Evolutionary conservation across 2,329 filamentous ascomycete species (phyloP).

Genomic region (Nothophaeocryptopus gaeumannii): DNA sequence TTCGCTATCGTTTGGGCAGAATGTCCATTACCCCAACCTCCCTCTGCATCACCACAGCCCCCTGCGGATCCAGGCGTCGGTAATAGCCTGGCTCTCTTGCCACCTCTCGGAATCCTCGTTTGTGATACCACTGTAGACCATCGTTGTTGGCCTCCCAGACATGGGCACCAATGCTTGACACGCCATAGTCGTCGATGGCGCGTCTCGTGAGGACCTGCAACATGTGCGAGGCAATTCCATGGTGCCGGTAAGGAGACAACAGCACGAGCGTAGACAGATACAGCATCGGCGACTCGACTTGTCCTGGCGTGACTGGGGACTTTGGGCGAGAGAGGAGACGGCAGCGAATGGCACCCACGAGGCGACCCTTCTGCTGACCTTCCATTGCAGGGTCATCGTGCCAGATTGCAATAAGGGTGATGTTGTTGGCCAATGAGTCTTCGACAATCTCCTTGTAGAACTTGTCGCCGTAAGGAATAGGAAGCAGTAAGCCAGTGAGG

Average conservation of each 20-base stretch:
- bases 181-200: slow-evolving; percentile 49
- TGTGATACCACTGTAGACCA: slow-evolving; percentile 59
- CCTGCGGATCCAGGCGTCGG: slow-evolving; percentile 54
- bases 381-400: slow-evolving; percentile 42
- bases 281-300: slow-evolving; percentile 38
- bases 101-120: slow-evolving; percentile 55
- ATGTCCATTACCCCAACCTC: slow-evolving; percentile 36
- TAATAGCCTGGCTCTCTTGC: slow-evolving; percentile 58
- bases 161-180: slow-evolving; percentile 57
- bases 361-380: slow-evolving; percentile 31
- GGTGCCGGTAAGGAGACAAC: slow-evolving; percentile 57
- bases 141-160: slow-evolving; percentile 63
- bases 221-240: slow-evolving; percentile 57
- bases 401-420: slow-evolving; percentile 61
- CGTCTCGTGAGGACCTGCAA: slow-evolving; percentile 40
- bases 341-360: slow-evolving; percentile 50
- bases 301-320: not conserved
- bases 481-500: slow-evolving; percentile 58
- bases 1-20: not conserved
- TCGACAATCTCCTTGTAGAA: slow-evolving; percentile 62
- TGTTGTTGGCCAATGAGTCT: slow-evolving; percentile 50
- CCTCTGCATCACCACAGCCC: slow-evolving; percentile 51
- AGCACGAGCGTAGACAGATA: slow-evolving; percentile 62
- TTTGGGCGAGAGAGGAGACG: slow-evolving; percentile 38
- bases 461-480: slow-evolving; percentile 58